phyloP scores from a whole-genome alignment of 2,329 filamentous ascomycete species.

The Aspergillus unguis region DNA sequence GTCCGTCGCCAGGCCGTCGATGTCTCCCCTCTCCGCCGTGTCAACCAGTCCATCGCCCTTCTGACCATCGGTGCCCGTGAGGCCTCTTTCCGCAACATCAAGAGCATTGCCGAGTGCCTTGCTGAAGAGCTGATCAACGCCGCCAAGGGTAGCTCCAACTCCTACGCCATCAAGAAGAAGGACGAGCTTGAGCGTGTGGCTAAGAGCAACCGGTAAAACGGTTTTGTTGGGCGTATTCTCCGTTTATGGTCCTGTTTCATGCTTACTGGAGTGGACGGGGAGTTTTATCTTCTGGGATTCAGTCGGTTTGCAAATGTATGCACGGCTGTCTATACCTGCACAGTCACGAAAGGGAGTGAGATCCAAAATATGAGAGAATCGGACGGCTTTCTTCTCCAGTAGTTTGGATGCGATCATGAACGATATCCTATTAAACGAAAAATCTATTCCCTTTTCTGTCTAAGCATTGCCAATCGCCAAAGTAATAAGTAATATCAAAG shows the following conservation, averaged over 20 bases:
- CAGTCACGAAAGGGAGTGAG: conserved; percentile 37
- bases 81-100: conserved; percentile 99
- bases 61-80: conserved; percentile 98
- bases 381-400: conserved; percentile 40
- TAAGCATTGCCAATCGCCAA: neutral
- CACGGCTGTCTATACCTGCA: conserved; percentile 40
- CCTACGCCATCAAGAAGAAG: conserved; percentile 99
- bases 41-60: conserved; percentile 99
- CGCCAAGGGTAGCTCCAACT: conserved; percentile 99
- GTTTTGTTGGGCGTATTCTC: conserved; percentile 37
- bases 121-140: conserved; percentile 99
- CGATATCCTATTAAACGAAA: conserved; percentile 24
- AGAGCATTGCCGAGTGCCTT: conserved; percentile 98
- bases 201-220: conserved; percentile 98
- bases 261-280: conserved; percentile 42
- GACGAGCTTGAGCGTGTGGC: conserved; percentile 99
- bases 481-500: no score
- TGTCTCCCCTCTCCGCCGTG: conserved; percentile 97
- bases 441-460: conserved; percentile 16
- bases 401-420: conserved; percentile 45
- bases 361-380: conserved; percentile 37
- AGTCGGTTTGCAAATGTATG: conserved; percentile 42
- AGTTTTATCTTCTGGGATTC: conserved; percentile 34
- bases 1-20: conserved; percentile 99
- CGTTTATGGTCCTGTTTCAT: conserved; percentile 38